Evolutionary conservation across 139 green algal species (phyloP).

Genomic region (Chlorella sorokiniana): DNA sequence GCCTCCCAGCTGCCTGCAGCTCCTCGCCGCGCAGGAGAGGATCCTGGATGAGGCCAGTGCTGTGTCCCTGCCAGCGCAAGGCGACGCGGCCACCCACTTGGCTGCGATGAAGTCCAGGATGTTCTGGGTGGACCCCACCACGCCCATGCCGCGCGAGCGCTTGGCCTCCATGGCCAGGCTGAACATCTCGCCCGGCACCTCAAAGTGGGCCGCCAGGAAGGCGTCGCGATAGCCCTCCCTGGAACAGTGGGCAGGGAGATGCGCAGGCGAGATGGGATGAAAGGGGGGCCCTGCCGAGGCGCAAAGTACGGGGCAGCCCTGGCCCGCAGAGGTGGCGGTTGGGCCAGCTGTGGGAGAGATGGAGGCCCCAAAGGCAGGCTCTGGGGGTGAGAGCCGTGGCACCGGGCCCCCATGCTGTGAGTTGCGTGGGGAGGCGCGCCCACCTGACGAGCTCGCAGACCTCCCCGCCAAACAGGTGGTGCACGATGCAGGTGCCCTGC

Average conservation of each 20-base stretch:
- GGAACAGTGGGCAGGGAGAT: slow-evolving; percentile 17
- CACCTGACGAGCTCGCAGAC: slow-evolving; percentile 63
- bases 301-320: too few relatives aligned
- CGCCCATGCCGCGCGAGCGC: slow-evolving; percentile 76
- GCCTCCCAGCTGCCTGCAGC: too few relatives aligned
- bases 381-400: too few relatives aligned
- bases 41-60: too few relatives aligned
- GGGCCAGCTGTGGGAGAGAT: too few relatives aligned
- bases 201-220: slow-evolving; percentile 97
- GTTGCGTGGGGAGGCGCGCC: too few relatives aligned
- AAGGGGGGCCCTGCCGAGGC: too few relatives aligned
- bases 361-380: too few relatives aligned
- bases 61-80: neutral
- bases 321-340: too few relatives aligned
- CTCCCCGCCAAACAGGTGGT: slow-evolving; percentile 97
- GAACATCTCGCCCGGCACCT: slow-evolving; percentile 97
- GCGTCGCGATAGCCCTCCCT: slow-evolving; percentile 85
- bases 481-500: slow-evolving; percentile 95
- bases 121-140: slow-evolving; percentile 96
- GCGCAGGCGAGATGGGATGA: neutral
- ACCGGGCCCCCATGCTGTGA: too few relatives aligned
- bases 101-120: slow-evolving; percentile 96
- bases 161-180: slow-evolving; percentile 88
- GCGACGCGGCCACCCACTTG: slow-evolving; percentile 51
- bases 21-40: too few relatives aligned